phyloP scores from a whole-genome alignment of 75 land plant genomes.

The Pinus tabuliformis region DNA sequence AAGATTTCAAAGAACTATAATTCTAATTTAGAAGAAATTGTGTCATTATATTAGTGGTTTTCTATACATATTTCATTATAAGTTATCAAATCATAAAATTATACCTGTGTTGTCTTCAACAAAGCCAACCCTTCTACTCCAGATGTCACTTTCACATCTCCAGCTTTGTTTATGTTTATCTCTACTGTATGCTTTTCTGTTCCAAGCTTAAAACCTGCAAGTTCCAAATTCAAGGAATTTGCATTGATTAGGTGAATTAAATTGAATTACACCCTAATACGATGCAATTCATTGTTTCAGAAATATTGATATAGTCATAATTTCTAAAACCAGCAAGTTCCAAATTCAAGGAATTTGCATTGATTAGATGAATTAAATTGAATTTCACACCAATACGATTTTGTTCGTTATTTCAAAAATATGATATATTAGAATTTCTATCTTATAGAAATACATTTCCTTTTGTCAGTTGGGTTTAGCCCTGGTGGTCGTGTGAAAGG shows the following conservation, averaged over 20 bases:
- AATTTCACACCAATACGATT: not conserved
- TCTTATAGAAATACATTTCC: not conserved
- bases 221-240: not conserved
- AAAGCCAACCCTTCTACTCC: constrained; percentile 79
- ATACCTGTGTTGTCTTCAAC: constrained; percentile 92
- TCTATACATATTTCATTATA: not conserved
- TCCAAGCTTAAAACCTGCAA: constrained; percentile 93
- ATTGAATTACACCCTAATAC: not conserved
- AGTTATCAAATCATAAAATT: not conserved
- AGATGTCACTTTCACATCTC: constrained; percentile 46
- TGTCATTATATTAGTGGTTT: not conserved
- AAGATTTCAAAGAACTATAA: not conserved
- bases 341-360: not conserved
- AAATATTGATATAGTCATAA: not conserved
- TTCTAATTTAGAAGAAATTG: not conserved
- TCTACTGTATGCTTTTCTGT: constrained; percentile 83
- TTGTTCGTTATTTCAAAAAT: not conserved
- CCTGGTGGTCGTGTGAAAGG: too few species aligned
- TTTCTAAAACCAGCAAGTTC: constrained; percentile 55
- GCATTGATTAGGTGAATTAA: not conserved
- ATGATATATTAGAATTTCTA: constrained; percentile 11
- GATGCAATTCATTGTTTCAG: not conserved
- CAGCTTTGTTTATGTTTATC: constrained; percentile 54
- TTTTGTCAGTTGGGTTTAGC: too few species aligned
- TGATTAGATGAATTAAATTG: not conserved